A percentile compares a stretch with the other conserved stretches of the same genome.
Conservation (phyloP, 1,139 yeast genomes). For the Saccharomycopsis crataegensis region DNA sequence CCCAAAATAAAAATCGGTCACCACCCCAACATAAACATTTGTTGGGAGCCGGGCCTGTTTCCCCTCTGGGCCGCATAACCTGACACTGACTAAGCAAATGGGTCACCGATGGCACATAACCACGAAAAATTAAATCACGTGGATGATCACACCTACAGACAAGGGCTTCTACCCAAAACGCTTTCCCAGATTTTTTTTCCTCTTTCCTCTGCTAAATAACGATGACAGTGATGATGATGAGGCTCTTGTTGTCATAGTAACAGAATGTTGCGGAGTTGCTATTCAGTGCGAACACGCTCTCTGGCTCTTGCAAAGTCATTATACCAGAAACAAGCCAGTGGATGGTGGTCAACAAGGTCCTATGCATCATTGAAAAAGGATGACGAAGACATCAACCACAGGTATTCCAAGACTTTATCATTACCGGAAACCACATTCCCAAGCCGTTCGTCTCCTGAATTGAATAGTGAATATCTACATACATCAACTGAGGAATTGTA, state of each 20-base stretch:
- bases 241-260: not conserved
- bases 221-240: not conserved
- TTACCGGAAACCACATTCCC: constrained; percentile 17
- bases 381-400: constrained; percentile 6
- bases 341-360: no score
- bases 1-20: not conserved
- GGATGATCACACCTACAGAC: no score
- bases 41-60: not conserved
- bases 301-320: not conserved
- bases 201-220: not conserved
- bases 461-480: constrained; percentile 26
- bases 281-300: not conserved
- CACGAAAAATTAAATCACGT: no score
- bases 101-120: not conserved
- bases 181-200: no score
- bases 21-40: not conserved
- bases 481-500: constrained; percentile 34
- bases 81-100: not conserved
- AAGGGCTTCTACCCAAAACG: no score
- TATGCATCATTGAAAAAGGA: no score
- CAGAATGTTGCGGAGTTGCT: not conserved
- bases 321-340: not conserved
- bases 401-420: constrained; percentile 9
- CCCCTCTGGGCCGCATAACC: not conserved
- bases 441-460: constrained; percentile 15